Percentiles rank a stretch among this genome's conserved stretches.
Conservation (phyloP, 2,329 filamentous ascomycete species). For the Cyclaneusma minus region DNA sequence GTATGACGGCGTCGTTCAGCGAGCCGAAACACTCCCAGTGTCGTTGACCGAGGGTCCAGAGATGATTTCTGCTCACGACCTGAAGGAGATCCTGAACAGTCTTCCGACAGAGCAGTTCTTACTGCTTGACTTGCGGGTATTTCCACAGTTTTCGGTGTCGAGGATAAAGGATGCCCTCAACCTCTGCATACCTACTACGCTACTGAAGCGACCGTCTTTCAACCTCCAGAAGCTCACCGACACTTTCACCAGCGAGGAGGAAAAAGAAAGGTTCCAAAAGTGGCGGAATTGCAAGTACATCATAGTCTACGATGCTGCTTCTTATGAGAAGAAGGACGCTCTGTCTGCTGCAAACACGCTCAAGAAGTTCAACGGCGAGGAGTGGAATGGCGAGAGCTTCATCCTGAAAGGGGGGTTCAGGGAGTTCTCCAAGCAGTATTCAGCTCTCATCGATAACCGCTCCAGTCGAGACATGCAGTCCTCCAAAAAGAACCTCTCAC, state of each 20-base stretch:
- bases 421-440: constrained; percentile 52
- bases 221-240: constrained; percentile 76
- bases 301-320: constrained; percentile 73
- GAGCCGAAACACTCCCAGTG: constrained; percentile 38
- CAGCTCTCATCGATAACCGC: constrained; percentile 43
- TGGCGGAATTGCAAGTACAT: constrained; percentile 67
- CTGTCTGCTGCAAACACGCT: constrained; percentile 69
- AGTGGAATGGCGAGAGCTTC: constrained; percentile 57
- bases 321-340: constrained; percentile 66
- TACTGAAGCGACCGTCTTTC: constrained; percentile 82
- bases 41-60: constrained; percentile 29
- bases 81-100: constrained; percentile 38
- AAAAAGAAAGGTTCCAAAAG: constrained; percentile 56
- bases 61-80: constrained; percentile 36
- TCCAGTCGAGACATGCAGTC: constrained; percentile 20
- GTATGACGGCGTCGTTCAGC: no score
- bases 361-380: constrained; percentile 81
- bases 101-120: constrained; percentile 28
- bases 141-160: constrained; percentile 62
- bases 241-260: constrained; percentile 60
- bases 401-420: constrained; percentile 74
- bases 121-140: constrained; percentile 73
- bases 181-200: constrained; percentile 85
- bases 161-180: constrained; percentile 73
- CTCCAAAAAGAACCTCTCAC: constrained; percentile 31